phyloP scores from a whole-genome alignment of 2,329 filamentous ascomycete genomes.

The Didymella exigua region DNA sequence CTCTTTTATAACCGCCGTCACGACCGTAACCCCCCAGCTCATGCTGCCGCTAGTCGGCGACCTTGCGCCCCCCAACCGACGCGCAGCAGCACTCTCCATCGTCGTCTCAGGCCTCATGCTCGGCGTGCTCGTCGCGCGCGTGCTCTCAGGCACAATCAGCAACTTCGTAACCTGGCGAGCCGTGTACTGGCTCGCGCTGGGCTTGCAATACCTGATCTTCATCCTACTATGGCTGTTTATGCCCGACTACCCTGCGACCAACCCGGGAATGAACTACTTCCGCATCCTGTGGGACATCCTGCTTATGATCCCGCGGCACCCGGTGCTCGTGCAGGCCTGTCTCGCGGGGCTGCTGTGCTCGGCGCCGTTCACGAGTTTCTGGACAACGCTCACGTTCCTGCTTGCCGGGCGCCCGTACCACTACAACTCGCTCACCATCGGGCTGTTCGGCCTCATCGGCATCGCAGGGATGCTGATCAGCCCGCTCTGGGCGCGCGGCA shows the following conservation, averaged over 20 bases:
- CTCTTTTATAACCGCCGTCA: conserved; percentile 75
- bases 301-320: conserved; percentile 67
- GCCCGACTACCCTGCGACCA: conserved; percentile 80
- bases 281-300: conserved; percentile 69
- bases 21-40: conserved; percentile 74
- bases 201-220: conserved; percentile 71
- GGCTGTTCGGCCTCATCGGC: conserved; percentile 79
- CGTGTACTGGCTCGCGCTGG: conserved; percentile 79
- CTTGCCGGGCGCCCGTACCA: conserved; percentile 72
- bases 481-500: conserved; percentile 70
- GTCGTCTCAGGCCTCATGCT: conserved; percentile 77
- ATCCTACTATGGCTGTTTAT: conserved; percentile 71
- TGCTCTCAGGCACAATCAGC: conserved; percentile 76
- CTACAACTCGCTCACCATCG: conserved; percentile 71
- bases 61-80: conserved; percentile 70
- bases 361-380: conserved; percentile 69
- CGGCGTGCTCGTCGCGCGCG: conserved; percentile 75
- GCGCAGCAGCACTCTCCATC: conserved; percentile 73
- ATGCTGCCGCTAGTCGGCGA: conserved; percentile 84
- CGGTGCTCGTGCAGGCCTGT: conserved; percentile 72
- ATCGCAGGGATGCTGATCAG: conserved; percentile 70
- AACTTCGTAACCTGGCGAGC: conserved; percentile 76
- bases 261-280: conserved; percentile 70
- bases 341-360: conserved; percentile 68
- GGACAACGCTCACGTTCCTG: conserved; percentile 81